Conservation (phyloP, 805 yeast genomes). For the Kuraishia cidri region DNA sequence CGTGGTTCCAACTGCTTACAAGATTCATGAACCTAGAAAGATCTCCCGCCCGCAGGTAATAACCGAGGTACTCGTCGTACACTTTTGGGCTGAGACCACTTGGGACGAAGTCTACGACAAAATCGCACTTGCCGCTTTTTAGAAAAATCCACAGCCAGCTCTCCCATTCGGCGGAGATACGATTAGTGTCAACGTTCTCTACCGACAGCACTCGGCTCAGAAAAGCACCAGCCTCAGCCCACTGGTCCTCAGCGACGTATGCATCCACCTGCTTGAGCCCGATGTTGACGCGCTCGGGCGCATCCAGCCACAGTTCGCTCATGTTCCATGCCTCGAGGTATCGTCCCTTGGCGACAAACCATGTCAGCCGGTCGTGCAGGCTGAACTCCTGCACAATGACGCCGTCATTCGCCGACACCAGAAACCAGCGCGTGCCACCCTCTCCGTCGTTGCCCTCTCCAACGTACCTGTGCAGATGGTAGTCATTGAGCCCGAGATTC, state of each 20-base stretch:
- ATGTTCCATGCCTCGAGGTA: conserved; percentile 74
- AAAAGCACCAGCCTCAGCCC: conserved; percentile 49
- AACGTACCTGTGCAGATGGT: conserved; percentile 49
- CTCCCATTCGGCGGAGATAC: conserved; percentile 47
- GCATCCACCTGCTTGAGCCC: conserved; percentile 51
- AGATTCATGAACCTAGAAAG: conserved; percentile 28
- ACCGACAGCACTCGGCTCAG: conserved; percentile 27
- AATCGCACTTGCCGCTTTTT: conserved; percentile 31
- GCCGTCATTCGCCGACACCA: conserved; percentile 77
- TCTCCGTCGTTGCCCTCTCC: conserved; percentile 18
- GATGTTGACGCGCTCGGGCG: conserved; percentile 39
- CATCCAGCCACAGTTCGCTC: conserved; percentile 46
- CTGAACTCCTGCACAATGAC: conserved; percentile 68
- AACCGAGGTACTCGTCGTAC: conserved; percentile 39
- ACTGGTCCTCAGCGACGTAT: conserved; percentile 31
- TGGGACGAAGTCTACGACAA: conserved; percentile 53
- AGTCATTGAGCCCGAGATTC: conserved; percentile 71
- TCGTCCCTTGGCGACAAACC: conserved; percentile 52
- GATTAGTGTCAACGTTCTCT: no score
- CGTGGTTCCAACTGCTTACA: conserved; percentile 48
- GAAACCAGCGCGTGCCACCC: conserved; percentile 43
- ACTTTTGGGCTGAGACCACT: conserved; percentile 17
- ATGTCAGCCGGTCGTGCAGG: conserved; percentile 57
- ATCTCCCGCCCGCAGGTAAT: conserved; percentile 30
- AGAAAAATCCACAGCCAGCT: conserved; percentile 49